Conservation (phyloP, 148 eudicot genomes). For the Limonium bicolor region DNA sequence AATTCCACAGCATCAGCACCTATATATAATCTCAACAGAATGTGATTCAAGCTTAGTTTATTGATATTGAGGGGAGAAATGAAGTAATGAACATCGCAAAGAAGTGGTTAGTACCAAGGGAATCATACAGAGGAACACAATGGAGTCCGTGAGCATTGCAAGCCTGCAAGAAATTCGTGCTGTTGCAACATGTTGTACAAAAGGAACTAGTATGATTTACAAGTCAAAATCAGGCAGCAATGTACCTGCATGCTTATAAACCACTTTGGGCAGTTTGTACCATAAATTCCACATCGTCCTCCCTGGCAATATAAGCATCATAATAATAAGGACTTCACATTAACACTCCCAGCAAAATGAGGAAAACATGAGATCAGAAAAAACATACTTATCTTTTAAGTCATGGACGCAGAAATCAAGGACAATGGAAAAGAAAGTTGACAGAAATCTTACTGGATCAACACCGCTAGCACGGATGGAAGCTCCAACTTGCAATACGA, state of each 20-base stretch:
- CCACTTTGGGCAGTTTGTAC: constrained; percentile 81
- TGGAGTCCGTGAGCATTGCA: constrained; percentile 90
- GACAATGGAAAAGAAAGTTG: too few relatives aligned
- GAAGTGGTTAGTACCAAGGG: constrained; percentile 44
- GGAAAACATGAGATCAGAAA: too few relatives aligned
- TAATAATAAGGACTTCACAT: too few relatives aligned
- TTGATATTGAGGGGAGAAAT: background rate
- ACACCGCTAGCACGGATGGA: constrained; percentile 65
- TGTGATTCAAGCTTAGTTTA: background rate
- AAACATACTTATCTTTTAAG: too few relatives aligned
- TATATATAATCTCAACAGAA: constrained; percentile 9
- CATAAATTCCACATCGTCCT: constrained; percentile 73
- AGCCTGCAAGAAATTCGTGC: constrained; percentile 41
- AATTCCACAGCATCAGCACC: constrained; percentile 94
- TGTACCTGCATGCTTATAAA: constrained; percentile 87
- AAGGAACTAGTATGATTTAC: background rate
- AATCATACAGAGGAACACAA: constrained; percentile 91
- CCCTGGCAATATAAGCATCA: constrained; percentile 29
- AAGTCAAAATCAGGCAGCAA: background rate
- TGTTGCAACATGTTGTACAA: too few relatives aligned
- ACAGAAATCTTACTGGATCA: constrained; percentile 28
- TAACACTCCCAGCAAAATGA: too few relatives aligned
- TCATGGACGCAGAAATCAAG: too few relatives aligned
- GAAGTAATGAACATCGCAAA: background rate
- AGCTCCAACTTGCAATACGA: constrained; percentile 56